A percentile compares a stretch with the other conserved stretches of the same genome.
phyloP scores from a whole-genome alignment of 306 rosid species.

The Begonia fuchsioides region DNA sequence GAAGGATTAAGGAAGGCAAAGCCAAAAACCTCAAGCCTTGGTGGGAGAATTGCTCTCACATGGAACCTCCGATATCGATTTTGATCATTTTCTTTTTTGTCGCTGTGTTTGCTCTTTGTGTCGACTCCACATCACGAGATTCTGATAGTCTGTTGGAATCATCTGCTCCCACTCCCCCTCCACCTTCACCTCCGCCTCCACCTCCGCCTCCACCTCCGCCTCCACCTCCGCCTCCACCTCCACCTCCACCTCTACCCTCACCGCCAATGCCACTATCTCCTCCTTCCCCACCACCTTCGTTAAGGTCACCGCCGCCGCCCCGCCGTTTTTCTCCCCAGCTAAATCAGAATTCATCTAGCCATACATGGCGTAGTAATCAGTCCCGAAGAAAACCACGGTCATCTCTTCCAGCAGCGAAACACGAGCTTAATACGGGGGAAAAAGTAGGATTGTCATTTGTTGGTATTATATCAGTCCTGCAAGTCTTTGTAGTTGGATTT shows the following conservation, averaged over 20 bases:
- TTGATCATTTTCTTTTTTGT: conserved; percentile 28
- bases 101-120: conserved; percentile 23
- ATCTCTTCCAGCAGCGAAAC: neutral
- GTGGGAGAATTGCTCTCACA: conserved; percentile 14
- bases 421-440: conserved; percentile 48
- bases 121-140: conserved; percentile 20
- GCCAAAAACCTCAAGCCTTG: conserved; percentile 3
- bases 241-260: neutral
- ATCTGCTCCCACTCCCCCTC: neutral
- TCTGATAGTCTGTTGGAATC: neutral
- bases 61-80: conserved; percentile 44
- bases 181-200: conserved; percentile 1
- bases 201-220: neutral
- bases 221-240: neutral
- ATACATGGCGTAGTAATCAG: neutral
- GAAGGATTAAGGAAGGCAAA: conserved; percentile 13
- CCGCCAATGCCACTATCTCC: conserved; percentile 3
- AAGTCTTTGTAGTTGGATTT: conserved; percentile 57
- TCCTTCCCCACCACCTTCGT: neutral
- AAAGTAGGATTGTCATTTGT: conserved; percentile 53
- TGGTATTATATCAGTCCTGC: conserved; percentile 54
- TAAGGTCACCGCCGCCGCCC: neutral
- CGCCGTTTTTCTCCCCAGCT: neutral
- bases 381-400: neutral
- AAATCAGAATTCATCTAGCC: neutral